These are phyloP conservation scores for Prunus armeniaca DNA, from an alignment of 306 rosid species.

Conservation along the genomic window DNA sequence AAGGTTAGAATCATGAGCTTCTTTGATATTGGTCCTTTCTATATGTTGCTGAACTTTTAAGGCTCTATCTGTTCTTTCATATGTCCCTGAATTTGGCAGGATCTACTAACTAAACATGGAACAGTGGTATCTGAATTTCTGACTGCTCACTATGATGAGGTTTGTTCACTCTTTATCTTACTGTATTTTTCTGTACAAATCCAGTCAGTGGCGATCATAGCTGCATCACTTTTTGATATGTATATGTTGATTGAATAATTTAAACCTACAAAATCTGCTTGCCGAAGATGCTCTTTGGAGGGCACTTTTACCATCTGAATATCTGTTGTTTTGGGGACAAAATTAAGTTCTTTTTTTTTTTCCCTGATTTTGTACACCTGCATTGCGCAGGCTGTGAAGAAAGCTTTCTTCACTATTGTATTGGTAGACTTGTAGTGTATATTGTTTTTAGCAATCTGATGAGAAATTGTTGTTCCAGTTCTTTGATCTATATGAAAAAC, in stretches of 20 bases:
- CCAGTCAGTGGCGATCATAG: slow-evolving; percentile 15
- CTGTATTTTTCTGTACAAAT: slow-evolving; percentile 23
- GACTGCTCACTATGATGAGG: slow-evolving; percentile 77
- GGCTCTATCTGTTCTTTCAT: slow-evolving; percentile 18
- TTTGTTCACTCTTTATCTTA: slow-evolving; percentile 35
- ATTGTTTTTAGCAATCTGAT: slow-evolving; percentile 35
- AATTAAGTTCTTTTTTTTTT: slow-evolving; percentile 1
- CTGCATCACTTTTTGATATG: slow-evolving; percentile 20
- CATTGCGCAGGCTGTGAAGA: slow-evolving; percentile 22
- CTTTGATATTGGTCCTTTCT: not conserved
- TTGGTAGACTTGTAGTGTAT: slow-evolving; percentile 16
- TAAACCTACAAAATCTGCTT: slow-evolving; percentile 19
- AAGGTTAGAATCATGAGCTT: slow-evolving; percentile 53
- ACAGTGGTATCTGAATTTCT: slow-evolving; percentile 69
- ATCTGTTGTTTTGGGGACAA: slow-evolving; percentile 21
- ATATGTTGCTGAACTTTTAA: slow-evolving; percentile 19
- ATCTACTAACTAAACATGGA: slow-evolving; percentile 82
- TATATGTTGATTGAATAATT: slow-evolving; percentile 22
- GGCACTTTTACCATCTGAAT: slow-evolving; percentile 22
- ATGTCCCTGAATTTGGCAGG: slow-evolving; percentile 49
- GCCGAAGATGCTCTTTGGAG: slow-evolving; percentile 22
- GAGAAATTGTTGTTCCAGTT: slow-evolving; percentile 58
- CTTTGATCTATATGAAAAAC: slow-evolving; percentile 77
- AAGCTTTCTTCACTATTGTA: slow-evolving; percentile 16
- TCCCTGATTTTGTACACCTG: slow-evolving; percentile 19